Evolutionary conservation across 768 basidiomycete species (phyloP).

Genomic region (Melanogaster broomeanus): DNA sequence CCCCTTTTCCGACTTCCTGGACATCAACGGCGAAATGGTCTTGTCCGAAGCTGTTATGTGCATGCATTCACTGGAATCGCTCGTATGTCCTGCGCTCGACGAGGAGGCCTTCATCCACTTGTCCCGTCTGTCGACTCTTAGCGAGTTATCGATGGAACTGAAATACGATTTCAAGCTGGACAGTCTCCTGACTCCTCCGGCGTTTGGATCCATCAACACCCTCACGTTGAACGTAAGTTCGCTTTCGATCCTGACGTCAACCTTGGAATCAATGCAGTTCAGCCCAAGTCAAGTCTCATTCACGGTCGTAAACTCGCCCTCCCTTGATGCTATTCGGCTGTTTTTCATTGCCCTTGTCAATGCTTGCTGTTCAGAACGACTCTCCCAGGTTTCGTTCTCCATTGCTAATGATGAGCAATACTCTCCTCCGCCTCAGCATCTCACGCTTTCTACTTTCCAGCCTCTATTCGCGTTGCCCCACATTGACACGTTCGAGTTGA

Average conservation of each 20-base stretch:
- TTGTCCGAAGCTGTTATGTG: too few species aligned
- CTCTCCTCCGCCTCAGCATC: background rate
- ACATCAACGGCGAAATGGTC: conserved; percentile 15
- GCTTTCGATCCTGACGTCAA: too few species aligned
- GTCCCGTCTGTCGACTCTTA: conserved; percentile 18
- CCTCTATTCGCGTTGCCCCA: conserved; percentile 16
- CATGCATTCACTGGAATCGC: conserved; percentile 14
- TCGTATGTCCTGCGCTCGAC: conserved; percentile 19
- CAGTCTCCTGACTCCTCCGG: conserved; percentile 14
- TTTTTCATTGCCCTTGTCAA: conserved; percentile 21
- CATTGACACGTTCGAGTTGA: conserved; percentile 12
- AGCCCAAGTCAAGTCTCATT: too few species aligned
- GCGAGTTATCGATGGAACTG: conserved; percentile 15
- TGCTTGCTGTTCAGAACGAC: conserved; percentile 9
- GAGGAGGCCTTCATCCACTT: conserved; percentile 23
- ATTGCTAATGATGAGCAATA: conserved; percentile 1
- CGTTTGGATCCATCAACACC: conserved; percentile 12
- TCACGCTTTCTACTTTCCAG: conserved; percentile 17
- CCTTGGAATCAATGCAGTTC: too few species aligned
- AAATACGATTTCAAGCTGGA: conserved; percentile 13
- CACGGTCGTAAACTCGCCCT: conserved; percentile 10
- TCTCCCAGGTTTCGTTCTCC: conserved; percentile 11
- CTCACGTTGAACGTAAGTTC: too few species aligned
- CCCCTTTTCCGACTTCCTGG: conserved; percentile 1
- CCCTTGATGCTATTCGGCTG: conserved; percentile 16